A percentile compares a stretch with the other conserved stretches of the same genome.
These are phyloP conservation scores for Yamadazyma buinensis DNA, from an alignment of 1,139 yeast species.

Conservation along the genomic window DNA sequence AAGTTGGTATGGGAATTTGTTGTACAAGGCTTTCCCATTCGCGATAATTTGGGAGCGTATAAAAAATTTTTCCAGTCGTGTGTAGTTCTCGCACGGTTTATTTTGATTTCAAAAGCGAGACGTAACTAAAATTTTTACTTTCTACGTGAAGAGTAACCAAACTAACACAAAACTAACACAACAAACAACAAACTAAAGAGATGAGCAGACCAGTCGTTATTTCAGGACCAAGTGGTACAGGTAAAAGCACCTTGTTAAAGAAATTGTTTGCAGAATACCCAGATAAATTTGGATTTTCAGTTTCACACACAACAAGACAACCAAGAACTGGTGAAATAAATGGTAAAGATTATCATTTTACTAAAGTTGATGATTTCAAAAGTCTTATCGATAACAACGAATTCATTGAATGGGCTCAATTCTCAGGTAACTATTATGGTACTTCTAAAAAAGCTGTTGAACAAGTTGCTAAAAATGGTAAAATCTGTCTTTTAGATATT, in stretches of 20 bases:
- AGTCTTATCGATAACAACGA: slow-evolving; percentile 65
- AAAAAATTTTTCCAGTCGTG: no score
- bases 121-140: no score
- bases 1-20: no score
- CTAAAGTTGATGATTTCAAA: slow-evolving; percentile 74
- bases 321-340: slow-evolving; percentile 91
- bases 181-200: background rate
- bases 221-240: slow-evolving; percentile 97
- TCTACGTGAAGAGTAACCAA: background rate
- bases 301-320: slow-evolving; percentile 86
- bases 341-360: slow-evolving; percentile 88
- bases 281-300: slow-evolving; percentile 84
- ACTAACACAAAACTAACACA: no score
- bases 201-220: slow-evolving; percentile 77
- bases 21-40: no score
- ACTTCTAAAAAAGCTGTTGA: slow-evolving; percentile 84
- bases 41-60: no score
- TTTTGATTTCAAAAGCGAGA: no score
- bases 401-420: slow-evolving; percentile 97
- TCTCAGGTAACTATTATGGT: slow-evolving; percentile 96
- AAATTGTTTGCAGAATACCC: slow-evolving; percentile 89
- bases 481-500: slow-evolving; percentile 86
- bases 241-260: slow-evolving; percentile 90
- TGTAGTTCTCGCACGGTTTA: no score
- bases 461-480: slow-evolving; percentile 60